A percentile compares a stretch with the other conserved stretches of the same genome.
Conservation (phyloP, 1,284 basidiomycete genomes). For the Ganoderma boninense region DNA sequence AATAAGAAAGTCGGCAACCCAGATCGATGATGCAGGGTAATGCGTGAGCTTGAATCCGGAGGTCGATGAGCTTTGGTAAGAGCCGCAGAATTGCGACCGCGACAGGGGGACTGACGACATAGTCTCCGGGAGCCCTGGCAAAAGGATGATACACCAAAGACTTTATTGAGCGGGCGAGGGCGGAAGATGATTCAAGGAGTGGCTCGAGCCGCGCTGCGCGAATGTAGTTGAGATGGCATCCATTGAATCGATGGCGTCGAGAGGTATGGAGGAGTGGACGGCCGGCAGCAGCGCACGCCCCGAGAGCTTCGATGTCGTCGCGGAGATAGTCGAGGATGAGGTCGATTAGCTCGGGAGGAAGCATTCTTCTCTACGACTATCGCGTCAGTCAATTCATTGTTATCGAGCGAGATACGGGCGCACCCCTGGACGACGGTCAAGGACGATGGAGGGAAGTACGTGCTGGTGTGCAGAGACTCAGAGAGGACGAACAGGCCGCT, state of each 20-base stretch:
- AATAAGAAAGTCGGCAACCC: neutral
- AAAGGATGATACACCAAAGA: conserved; percentile 12
- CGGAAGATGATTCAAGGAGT: conserved; percentile 16
- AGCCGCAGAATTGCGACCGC: neutral
- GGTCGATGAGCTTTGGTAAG: conserved; percentile 9
- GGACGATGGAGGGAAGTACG: neutral
- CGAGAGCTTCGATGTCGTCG: conserved; percentile 41
- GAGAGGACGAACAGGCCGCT: neutral
- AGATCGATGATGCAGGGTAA: neutral
- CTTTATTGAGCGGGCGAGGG: conserved; percentile 15
- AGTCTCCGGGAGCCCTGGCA: too few relatives aligned
- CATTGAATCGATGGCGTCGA: conserved; percentile 46
- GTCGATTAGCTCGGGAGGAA: conserved; percentile 46
- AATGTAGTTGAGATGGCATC: conserved; percentile 14
- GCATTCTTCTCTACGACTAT: neutral
- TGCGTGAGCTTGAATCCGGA: neutral
- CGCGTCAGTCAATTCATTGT: neutral
- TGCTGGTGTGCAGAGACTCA: neutral
- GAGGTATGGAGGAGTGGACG: conserved; percentile 44
- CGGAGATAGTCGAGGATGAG: conserved; percentile 45
- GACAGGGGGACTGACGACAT: neutral
- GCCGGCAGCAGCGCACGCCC: conserved; percentile 46
- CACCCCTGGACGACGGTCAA: neutral
- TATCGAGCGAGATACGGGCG: neutral
- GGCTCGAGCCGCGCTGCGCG: neutral